Conservation (phyloP, 2,329 filamentous ascomycete genomes). For the Colletotrichum destructivum region DNA sequence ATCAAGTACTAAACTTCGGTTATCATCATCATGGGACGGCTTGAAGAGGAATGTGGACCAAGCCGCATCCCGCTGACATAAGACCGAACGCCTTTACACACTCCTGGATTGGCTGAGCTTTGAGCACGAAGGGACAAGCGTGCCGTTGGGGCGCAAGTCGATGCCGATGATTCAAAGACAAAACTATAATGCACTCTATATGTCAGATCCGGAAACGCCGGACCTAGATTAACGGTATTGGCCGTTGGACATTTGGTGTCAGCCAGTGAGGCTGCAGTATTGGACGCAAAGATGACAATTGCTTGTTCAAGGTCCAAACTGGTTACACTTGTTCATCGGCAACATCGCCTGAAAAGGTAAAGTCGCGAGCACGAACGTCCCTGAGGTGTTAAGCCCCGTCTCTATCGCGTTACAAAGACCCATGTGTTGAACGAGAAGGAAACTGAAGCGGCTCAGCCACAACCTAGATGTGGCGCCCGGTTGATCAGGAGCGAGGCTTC, state of each 20-base stretch:
- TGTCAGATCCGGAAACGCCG: not conserved
- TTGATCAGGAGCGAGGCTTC: accelerated
- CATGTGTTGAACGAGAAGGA: not conserved
- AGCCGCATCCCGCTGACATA: not conserved
- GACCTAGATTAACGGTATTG: not conserved
- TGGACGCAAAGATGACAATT: not conserved
- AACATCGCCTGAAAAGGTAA: not conserved
- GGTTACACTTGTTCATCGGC: not conserved
- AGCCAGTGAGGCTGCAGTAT: not conserved
- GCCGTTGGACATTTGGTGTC: not conserved
- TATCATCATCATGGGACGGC: too few relatives aligned
- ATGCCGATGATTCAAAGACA: not conserved
- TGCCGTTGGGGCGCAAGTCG: not conserved
- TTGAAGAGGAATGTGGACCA: not conserved
- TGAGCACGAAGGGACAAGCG: not conserved
- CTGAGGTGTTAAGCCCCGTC: not conserved
- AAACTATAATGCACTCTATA: not conserved
- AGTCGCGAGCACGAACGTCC: not conserved
- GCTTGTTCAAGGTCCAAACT: not conserved
- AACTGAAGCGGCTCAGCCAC: not conserved
- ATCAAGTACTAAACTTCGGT: too few relatives aligned
- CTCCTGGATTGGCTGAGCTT: not conserved
- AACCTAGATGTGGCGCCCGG: not conserved
- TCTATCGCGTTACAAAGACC: not conserved
- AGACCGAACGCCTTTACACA: not conserved